Base-by-base conservation (phyloP, 2,329 filamentous ascomycete species). In the Chaetomium sp. region DNA sequence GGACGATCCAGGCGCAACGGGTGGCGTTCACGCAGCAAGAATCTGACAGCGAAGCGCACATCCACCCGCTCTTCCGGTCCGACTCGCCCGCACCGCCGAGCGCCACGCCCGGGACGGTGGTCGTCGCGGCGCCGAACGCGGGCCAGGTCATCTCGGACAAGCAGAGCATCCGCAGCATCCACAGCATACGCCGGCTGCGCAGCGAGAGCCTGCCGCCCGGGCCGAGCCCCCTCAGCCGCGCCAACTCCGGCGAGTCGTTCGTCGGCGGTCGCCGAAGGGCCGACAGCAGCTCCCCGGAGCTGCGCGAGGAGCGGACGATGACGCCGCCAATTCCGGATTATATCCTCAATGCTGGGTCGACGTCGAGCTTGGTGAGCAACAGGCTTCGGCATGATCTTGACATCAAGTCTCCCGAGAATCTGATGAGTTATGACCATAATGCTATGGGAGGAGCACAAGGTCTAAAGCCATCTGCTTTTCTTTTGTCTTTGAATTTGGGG, bases 41-140 rank as follows among this genome's bases (percentile, higher is more conserved):
- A 2, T 76, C 70, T 3, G 78, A 72, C 57, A 82, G 82, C 71
- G 89, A 93, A 74, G 81, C 87, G 3, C 86, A 92, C 72, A 92
- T 93, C 54, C 90, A 93, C 74, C 90, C 90, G 9, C 82, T 93
- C 3, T 93, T 93, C 79, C 83, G 90, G 65, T 88, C 87, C 6
- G 89, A 91, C 72, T 90, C 87, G 49, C 88, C 88, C 0, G 89
- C 89, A 8, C 87, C 89, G 1, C 85, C 90, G 0, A 77, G 85
- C 6, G 82, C 84, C 1, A 90, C 88, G 0, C 87, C 89, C 0
- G 88, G 89, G 0, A 93, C 90, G 0, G 82, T 88, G 19, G 88
- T 93, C 57, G 80, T 87, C 12, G 90, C 90, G 0, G 87, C 90
- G 2, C 90, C 90, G 0, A 83, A 87, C 49, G 87, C 87, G 3